Percentiles rank a stretch among this genome's conserved stretches.
Evolutionary conservation across 305 asterid species (phyloP).

Genomic region (Solanum hybrid): DNA sequence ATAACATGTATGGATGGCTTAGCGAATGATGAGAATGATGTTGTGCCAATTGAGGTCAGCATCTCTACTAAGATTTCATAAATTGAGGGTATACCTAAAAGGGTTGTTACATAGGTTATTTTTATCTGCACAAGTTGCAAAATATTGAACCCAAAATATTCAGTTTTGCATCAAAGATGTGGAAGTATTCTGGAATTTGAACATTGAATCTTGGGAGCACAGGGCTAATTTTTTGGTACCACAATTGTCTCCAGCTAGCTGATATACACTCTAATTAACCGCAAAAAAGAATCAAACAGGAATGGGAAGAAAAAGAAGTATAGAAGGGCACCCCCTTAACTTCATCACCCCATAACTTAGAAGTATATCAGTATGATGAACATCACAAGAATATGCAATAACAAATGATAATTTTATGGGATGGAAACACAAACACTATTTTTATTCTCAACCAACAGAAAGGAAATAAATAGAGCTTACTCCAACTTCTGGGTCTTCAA

Average conservation of each 20-base stretch:
- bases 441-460: not conserved
- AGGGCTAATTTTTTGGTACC: not conserved
- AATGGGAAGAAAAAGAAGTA: not conserved
- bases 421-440: not conserved
- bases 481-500: slow-evolving; percentile 96
- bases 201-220: not conserved
- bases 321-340: not conserved
- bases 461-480: slow-evolving; percentile 37
- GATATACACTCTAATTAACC: not conserved
- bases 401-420: not conserved
- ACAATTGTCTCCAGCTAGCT: not conserved
- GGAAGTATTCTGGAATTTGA: not conserved
- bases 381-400: not conserved
- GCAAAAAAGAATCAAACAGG: not conserved
- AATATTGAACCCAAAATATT: not conserved
- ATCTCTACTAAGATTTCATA: no score
- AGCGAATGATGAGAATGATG: no score
- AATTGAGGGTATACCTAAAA: no score
- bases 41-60: no score
- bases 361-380: not conserved
- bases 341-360: not conserved
- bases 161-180: not conserved
- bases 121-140: not conserved
- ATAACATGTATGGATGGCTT: no score
- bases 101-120: not conserved